phyloP scores from a whole-genome alignment of 2,329 filamentous ascomycete genomes.

The Tolypocladium inflatum region DNA sequence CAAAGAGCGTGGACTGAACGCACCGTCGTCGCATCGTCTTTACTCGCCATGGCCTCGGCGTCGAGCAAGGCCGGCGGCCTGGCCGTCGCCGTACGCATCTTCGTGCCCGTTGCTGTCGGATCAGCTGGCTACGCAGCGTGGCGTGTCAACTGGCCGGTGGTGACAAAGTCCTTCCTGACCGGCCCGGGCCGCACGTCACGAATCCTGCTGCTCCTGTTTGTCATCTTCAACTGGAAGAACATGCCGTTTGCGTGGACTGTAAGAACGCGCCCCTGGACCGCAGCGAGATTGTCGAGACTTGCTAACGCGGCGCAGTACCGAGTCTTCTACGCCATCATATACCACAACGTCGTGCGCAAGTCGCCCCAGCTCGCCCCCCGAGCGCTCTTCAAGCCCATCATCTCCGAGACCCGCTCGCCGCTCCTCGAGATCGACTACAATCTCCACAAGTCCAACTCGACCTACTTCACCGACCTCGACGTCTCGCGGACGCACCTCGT shows the following conservation, averaged over 20 bases:
- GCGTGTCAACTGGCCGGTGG: slow-evolving; percentile 30
- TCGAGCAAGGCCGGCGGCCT: slow-evolving; percentile 21
- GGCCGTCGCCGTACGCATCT: slow-evolving; percentile 24
- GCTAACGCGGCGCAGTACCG: slow-evolving; percentile 35
- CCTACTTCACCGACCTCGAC: slow-evolving; percentile 83
- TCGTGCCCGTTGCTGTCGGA: slow-evolving; percentile 31
- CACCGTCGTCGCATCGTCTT: background rate
- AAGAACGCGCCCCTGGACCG: slow-evolving; percentile 20
- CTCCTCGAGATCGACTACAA: slow-evolving; percentile 80
- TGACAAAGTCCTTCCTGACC: slow-evolving; percentile 36
- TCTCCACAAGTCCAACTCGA: slow-evolving; percentile 72
- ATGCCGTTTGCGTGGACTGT: slow-evolving; percentile 70
- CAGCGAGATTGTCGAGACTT: background rate
- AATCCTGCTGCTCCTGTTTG: slow-evolving; percentile 43
- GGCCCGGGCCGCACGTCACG: slow-evolving; percentile 45
- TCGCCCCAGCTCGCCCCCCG: slow-evolving; percentile 42
- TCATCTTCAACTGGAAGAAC: slow-evolving; percentile 61
- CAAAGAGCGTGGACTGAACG: background rate
- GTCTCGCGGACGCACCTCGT: slow-evolving; percentile 74
- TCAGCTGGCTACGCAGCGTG: slow-evolving; percentile 37
- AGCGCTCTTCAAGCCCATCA: slow-evolving; percentile 63
- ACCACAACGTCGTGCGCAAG: slow-evolving; percentile 41
- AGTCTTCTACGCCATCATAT: slow-evolving; percentile 46
- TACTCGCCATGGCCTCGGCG: slow-evolving; percentile 19
- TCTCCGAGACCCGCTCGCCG: slow-evolving; percentile 56